Base-by-base conservation (phyloP, 2,329 filamentous ascomycete genomes). In the Colletotrichum sp. region DNA sequence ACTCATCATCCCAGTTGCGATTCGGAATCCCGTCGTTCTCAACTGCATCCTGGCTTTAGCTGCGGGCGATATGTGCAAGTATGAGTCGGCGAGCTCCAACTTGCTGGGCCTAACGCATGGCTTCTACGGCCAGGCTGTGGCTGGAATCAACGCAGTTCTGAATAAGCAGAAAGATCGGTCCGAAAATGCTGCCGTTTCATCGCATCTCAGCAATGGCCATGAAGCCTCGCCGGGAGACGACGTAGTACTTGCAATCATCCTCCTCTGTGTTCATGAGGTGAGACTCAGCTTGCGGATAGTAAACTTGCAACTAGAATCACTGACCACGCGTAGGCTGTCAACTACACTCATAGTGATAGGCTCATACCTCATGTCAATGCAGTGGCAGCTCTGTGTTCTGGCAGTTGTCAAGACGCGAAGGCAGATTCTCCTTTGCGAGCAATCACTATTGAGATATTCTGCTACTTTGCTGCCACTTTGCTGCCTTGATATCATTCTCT, bases 131-230 rank as follows among this genome's bases (percentile, higher is more conserved):
- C 44, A 52, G n/a, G 44, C 44, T 0, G 44, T 52, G 44, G 44
- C 44, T 5, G 44, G 44, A 13, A 52, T 52, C 6, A 22, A 52
- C 5, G 44, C 11, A 52, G n/a, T n/a, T 13, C 12, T 52, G 44
- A 52, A 5, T 52, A 52, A 22, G n/a, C 44, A 52, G 11, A 22
- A 52, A 8, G 44, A 22, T 13, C 11, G 6, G n/a, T 25, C 44
- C 8, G n/a, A 4, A 13, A 13, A 52, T 13, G 1, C n/a, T 8
- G n/a, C n/a, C 0, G 11, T 1, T 22, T 22, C 44, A 22, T 52
- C 44, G 12, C n/a, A 22, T 4, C 44, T 22, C 6, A 13, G 12
- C 11, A 4, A 13, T 22, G n/a, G n/a, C 11, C 11, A 52, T 22
- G n/a, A 7, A 22, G 12, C 3, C n/a, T 52, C n/a, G 0, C n/a